Conservation (phyloP, 2,329 filamentous ascomycete genomes). For the Thielaviopsis cerberus region DNA sequence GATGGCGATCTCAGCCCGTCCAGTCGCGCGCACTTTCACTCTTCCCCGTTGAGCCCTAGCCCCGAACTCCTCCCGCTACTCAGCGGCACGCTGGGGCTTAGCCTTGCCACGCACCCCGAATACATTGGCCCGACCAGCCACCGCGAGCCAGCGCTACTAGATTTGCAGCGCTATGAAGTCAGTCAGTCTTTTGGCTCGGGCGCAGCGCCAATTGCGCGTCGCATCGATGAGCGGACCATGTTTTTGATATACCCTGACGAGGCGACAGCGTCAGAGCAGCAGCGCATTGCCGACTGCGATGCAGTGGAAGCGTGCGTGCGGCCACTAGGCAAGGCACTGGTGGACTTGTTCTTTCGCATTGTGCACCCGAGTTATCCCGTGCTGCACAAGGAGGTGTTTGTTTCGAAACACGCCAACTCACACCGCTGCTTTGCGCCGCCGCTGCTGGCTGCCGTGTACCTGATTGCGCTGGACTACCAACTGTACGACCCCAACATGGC, state of each 20-base stretch:
- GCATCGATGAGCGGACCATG: slow-evolving; percentile 20
- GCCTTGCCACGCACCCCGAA: slow-evolving; percentile 39
- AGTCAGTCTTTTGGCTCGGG: background rate
- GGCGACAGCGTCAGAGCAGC: slow-evolving; percentile 21
- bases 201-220: slow-evolving; percentile 16
- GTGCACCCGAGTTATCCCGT: slow-evolving; percentile 34
- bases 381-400: slow-evolving; percentile 32
- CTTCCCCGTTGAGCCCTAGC: slow-evolving; percentile 3
- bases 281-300: slow-evolving; percentile 23
- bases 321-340: slow-evolving; percentile 35
- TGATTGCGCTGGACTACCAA: slow-evolving; percentile 33
- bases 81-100: slow-evolving; percentile 32
- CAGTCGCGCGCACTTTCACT: background rate
- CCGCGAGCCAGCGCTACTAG: slow-evolving; percentile 37
- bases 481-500: slow-evolving; percentile 28
- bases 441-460: slow-evolving; percentile 32
- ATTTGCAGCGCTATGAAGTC: slow-evolving; percentile 35
- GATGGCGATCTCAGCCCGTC: background rate
- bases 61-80: slow-evolving; percentile 17
- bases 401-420: slow-evolving; percentile 32
- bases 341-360: slow-evolving; percentile 40
- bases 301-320: slow-evolving; percentile 30
- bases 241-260: slow-evolving; percentile 22
- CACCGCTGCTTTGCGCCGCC: slow-evolving; percentile 33
- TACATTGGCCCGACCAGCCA: slow-evolving; percentile 42